phyloP scores from a whole-genome alignment of 169 alveolate species.

The Cryptosporidium xiaoi region DNA sequence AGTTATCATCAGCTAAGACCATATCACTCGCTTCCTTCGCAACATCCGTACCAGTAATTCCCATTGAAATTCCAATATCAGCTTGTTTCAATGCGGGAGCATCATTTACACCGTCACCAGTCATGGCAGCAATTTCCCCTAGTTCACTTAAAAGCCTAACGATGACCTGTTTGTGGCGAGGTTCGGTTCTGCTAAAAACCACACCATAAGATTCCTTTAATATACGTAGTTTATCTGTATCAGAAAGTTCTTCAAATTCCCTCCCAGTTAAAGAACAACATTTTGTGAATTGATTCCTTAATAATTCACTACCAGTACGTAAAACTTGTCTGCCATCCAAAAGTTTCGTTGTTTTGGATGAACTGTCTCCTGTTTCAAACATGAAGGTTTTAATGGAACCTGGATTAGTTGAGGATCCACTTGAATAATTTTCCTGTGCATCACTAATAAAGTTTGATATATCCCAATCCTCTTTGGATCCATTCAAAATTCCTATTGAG shows the following conservation, averaged over 20 bases:
- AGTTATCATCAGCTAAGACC: constrained; percentile 98
- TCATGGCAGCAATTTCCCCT: constrained; percentile 96
- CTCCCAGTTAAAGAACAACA: constrained; percentile 91
- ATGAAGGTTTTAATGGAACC: constrained; percentile 30
- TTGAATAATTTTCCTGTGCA: not conserved
- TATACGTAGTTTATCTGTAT: constrained; percentile 81
- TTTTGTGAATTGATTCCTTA: constrained; percentile 47
- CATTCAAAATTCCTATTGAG: constrained; percentile 91
- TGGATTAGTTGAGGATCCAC: constrained; percentile 26
- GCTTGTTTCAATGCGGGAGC: constrained; percentile 99
- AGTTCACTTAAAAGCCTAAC: constrained; percentile 92
- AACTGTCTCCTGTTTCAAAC: constrained; percentile 21
- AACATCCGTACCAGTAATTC: constrained; percentile 99
- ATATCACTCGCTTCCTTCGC: constrained; percentile 99
- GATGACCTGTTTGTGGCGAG: constrained; percentile 97
- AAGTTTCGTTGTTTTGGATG: not conserved
- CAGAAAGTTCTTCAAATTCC: constrained; percentile 92
- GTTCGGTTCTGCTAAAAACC: constrained; percentile 99
- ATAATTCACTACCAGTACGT: constrained; percentile 47
- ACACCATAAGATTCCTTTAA: constrained; percentile 89
- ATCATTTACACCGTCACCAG: constrained; percentile 99
- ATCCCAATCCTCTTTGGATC: constrained; percentile 60
- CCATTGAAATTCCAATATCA: constrained; percentile 99
- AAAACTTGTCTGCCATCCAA: constrained; percentile 3
- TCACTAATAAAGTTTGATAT: constrained; percentile 34